Percentiles rank a stretch among this genome's conserved stretches.
Conservation (phyloP, 2,329 filamentous ascomycete genomes). For the Neofusicoccum sp. region DNA sequence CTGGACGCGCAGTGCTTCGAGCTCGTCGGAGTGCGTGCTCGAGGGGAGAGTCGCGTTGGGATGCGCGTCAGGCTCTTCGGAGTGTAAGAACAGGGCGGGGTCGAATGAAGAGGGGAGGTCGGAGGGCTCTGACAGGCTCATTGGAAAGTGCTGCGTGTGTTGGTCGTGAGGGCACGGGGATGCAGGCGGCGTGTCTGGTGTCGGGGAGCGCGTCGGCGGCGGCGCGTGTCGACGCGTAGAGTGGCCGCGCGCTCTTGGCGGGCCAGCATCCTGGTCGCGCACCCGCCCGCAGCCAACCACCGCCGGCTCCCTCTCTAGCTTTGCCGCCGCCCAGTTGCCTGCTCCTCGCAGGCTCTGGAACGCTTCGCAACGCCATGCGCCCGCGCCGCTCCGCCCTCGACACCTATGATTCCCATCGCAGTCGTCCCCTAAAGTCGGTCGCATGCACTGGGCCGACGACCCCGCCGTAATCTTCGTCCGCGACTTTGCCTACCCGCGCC, state of each 20-base stretch:
- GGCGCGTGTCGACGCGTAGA: slow-evolving; percentile 13
- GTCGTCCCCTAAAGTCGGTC: slow-evolving; percentile 2
- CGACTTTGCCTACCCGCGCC: slow-evolving; percentile 46
- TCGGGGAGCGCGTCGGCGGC: neutral
- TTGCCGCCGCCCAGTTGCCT: neutral
- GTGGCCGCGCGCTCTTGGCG: neutral
- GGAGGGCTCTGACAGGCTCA: slow-evolving; percentile 1
- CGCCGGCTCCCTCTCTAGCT: neutral
- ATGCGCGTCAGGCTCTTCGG: slow-evolving; percentile 36
- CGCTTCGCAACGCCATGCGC: slow-evolving; percentile 11
- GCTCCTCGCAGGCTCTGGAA: neutral
- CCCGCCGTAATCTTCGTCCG: slow-evolving; percentile 30
- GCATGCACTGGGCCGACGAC: slow-evolving; percentile 17
- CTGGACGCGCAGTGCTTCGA: slow-evolving; percentile 45
- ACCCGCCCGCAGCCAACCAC: neutral
- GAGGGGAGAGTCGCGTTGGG: slow-evolving; percentile 23
- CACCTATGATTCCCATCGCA: neutral
- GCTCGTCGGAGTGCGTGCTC: slow-evolving; percentile 45
- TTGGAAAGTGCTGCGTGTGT: slow-evolving; percentile 43
- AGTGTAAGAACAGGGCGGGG: slow-evolving; percentile 49
- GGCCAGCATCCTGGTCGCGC: neutral
- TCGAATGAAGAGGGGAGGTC: slow-evolving; percentile 48
- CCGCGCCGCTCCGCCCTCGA: neutral
- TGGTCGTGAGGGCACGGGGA: no score
- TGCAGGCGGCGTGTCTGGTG: neutral